These are phyloP conservation scores for Saturnispora dispora DNA, from an alignment of 805 yeast species.

Conservation along the genomic window DNA sequence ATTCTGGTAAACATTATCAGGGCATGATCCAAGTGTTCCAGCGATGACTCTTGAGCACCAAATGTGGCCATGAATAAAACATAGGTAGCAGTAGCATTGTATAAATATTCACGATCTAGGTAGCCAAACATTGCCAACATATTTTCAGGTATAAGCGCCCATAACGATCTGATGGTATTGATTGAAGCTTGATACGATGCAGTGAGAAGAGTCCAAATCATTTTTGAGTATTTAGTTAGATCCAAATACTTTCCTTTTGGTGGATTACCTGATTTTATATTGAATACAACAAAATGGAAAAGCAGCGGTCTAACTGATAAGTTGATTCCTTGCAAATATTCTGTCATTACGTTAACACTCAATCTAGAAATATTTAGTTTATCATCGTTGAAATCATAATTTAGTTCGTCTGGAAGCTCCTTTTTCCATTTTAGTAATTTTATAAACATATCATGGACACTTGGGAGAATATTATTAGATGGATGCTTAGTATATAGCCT, in stretches of 20 bases:
- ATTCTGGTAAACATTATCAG: conserved; percentile 59
- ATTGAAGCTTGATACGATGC: conserved; percentile 77
- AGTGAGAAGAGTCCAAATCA: conserved; percentile 58
- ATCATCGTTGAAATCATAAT: conserved; percentile 50
- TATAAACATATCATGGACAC: conserved; percentile 59
- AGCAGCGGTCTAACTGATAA: conserved; percentile 68
- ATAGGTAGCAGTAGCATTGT: conserved; percentile 67
- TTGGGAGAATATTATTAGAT: conserved; percentile 64
- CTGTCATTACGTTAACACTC: conserved; percentile 69
- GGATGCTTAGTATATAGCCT: conserved; percentile 70
- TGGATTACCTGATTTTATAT: conserved; percentile 35
- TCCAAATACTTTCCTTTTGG: conserved; percentile 42
- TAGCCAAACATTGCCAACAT: conserved; percentile 83
- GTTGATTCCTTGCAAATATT: conserved; percentile 75
- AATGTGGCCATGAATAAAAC: conserved; percentile 69
- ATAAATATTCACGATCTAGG: conserved; percentile 77
- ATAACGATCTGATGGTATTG: conserved; percentile 60
- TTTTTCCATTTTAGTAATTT: conserved; percentile 61
- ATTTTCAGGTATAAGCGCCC: conserved; percentile 67
- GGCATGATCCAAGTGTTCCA: conserved; percentile 65
- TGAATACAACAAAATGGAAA: conserved; percentile 66
- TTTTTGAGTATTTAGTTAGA: conserved; percentile 55
- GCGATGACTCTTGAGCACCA: conserved; percentile 72
- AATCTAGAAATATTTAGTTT: conserved; percentile 53
- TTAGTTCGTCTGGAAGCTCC: conserved; percentile 52